Base-by-base conservation (phyloP, 2,329 filamentous ascomycete species). In the Catunica adiposa region DNA sequence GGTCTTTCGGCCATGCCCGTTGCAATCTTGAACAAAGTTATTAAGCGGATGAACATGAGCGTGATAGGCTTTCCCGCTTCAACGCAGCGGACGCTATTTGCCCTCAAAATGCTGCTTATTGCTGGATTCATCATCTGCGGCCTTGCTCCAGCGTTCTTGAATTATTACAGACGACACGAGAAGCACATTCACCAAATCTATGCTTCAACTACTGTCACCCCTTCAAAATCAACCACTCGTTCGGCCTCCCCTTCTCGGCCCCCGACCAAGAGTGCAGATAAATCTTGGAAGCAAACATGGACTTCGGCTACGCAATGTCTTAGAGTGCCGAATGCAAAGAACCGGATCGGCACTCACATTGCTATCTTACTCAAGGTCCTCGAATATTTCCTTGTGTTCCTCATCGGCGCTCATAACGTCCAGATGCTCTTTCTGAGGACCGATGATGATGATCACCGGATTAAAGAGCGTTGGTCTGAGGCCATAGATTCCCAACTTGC, bases 401-500 rank as follows among this genome's bases (percentile, higher is more conserved):
- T 86, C 0, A 79, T 95, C 59, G 89, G 90, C 40, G 76, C 82
- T 61, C 77, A 83, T 26, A 74, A 83, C 8, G 96, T 92, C 66
- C 83, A 89, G 56, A 75, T 81, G 64, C 70, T 94, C 40, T 90
- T 86, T 1, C 87, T 88, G 0, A 78, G 85, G 51, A 90, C 84
- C 1, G 81, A 84, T 61, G 88, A 95, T 57, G 83, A 94, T 66
- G 90, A 96, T 66, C 79, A 78, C 53, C 89, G 87, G 5, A 80
- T 90, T 26, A 78, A 94, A 63, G 92, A 94, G 69, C 87, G 89
- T 0, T 97, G 90, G 90, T 79, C 84, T 34, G 95, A 95, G 63
- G 89, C 89, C 14, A 77, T 96, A 55, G 90, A 97, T 67, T 89
- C 90, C 25, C 90, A 96, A 66, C 76, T 97, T 20, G 87, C 87